Evolutionary conservation across 768 basidiomycete species (phyloP).

Genomic region (Trametes elegans): DNA sequence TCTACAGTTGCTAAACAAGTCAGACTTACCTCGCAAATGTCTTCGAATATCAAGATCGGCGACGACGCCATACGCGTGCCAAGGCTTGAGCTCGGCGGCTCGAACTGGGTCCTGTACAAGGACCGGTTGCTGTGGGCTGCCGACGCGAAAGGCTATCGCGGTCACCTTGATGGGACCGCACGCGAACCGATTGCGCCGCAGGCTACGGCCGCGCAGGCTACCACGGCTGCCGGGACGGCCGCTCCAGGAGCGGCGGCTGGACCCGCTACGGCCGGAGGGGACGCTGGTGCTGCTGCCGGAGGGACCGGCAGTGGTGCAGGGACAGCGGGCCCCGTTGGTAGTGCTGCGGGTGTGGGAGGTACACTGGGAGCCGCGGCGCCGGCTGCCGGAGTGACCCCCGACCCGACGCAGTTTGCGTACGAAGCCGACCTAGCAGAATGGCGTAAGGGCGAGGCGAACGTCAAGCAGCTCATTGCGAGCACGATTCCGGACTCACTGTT

Average conservation of each 20-base stretch:
- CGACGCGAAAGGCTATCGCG: background rate
- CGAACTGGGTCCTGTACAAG: conserved; percentile 6
- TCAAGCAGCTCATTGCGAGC: too few species aligned
- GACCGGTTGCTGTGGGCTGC: conserved; percentile 4
- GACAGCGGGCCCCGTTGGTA: background rate
- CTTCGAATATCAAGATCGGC: background rate
- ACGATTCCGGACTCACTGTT: too few species aligned
- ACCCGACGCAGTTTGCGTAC: conserved; percentile 13
- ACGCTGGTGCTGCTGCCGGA: too few species aligned
- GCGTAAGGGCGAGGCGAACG: conserved; percentile 28
- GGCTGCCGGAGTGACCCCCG: background rate
- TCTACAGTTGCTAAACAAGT: background rate
- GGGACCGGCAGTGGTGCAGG: too few species aligned
- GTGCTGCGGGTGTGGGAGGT: background rate
- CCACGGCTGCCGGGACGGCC: background rate
- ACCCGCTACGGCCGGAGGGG: too few species aligned
- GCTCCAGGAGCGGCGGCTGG: too few species aligned
- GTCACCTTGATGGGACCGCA: background rate
- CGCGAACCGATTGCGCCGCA: background rate
- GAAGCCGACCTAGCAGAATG: conserved; percentile 27
- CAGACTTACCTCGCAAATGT: background rate
- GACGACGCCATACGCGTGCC: background rate
- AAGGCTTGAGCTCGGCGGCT: background rate
- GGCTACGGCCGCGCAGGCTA: background rate
- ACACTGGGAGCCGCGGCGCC: background rate